Conservation (phyloP, 495 filamentous ascomycete species). For the Penicillium egyptiacum region DNA sequence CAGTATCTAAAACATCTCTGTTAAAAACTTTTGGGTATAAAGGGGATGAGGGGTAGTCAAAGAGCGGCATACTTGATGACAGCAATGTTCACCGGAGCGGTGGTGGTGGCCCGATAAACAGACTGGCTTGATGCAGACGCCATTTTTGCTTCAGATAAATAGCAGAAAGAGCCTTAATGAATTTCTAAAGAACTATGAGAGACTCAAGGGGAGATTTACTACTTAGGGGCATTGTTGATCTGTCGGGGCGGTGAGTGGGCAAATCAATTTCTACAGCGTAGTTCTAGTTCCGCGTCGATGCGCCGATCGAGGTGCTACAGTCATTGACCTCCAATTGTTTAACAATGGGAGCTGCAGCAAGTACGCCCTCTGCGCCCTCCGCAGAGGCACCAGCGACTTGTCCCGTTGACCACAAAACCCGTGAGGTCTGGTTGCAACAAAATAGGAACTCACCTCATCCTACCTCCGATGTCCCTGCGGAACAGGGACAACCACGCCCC, state of each 20-base stretch:
- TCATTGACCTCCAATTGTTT: conserved; percentile 12
- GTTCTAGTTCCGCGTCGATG: conserved; percentile 16
- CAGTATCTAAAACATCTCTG: conserved; percentile 67
- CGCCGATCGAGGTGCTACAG: conserved; percentile 20
- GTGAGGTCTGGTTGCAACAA: conserved; percentile 75
- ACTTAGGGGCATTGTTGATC: conserved; percentile 19
- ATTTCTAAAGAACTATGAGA: conserved; percentile 6
- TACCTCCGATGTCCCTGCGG: conserved; percentile 29
- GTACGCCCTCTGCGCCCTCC: conserved; percentile 39
- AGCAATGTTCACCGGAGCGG: conserved; percentile 97
- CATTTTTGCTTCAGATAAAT: conserved; percentile 38
- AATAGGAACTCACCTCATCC: conserved; percentile 35
- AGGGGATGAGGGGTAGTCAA: conserved; percentile 20
- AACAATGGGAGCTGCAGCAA: conserved; percentile 44
- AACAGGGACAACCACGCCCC: conserved; percentile 32
- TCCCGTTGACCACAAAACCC: conserved; percentile 85
- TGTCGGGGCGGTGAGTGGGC: conserved; percentile 35
- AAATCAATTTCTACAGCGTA: conserved; percentile 26
- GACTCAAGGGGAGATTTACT: conserved; percentile 20
- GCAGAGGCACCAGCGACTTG: conserved; percentile 51
- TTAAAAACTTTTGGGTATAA: conserved; percentile 24
- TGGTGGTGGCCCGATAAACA: conserved; percentile 89
- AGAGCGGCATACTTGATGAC: conserved; percentile 79
- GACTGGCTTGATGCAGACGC: conserved; percentile 40
- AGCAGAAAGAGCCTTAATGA: conserved; percentile 7